Base-by-base conservation (phyloP, 2,329 filamentous ascomycete genomes). In the Sphaerulina musiva region DNA sequence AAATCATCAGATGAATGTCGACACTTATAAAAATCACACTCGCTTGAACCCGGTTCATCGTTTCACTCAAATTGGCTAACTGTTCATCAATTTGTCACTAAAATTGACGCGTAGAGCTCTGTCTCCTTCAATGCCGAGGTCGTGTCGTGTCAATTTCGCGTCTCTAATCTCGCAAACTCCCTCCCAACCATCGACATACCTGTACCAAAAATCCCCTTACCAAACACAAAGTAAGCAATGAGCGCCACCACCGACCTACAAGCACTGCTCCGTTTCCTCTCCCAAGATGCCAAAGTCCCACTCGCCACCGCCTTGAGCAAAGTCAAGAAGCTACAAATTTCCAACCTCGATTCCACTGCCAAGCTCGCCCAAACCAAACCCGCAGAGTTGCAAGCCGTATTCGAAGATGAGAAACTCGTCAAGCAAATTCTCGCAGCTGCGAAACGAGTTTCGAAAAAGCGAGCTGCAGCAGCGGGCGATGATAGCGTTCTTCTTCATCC, bases 351-450 rank as follows among this genome's bases (percentile, higher is more conserved):
- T 56, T 76, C 73, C 46, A 64, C 74, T 32, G 73, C 78, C 23
- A 66, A 72, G 29, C 71, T 83, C 11, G 70, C 79, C 10, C 80
- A 78, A 60, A 68, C 74, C 17, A 71, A 77, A 32, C 56, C 76
- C 17, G 63, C 70, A 42, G 66, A 60, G 3, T 60, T 83, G 11
- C 70, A 75, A 55, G 55, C 66, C 2, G 66, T 77, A 9, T 76
- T 77, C 55, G 56, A 60, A 12, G 79, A 83, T 51, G 76, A 79
- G 6, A 83, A 82, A 61, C 41, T 76, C 3, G 74, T 78, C 11
- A 82, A 80, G 61, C 78, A 82, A 64, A 72, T 83, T 11, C 69
- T 78, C 44, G 79, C 77, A 59, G 79, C 80, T 32, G 79, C 80
- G 2, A 83, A 82, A 68, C 72, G 78, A 14, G 69, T 76, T 2